Evolutionary conservation across 208 protist genomes (phyloP).

Genomic region (Leishmania mexicana): DNA sequence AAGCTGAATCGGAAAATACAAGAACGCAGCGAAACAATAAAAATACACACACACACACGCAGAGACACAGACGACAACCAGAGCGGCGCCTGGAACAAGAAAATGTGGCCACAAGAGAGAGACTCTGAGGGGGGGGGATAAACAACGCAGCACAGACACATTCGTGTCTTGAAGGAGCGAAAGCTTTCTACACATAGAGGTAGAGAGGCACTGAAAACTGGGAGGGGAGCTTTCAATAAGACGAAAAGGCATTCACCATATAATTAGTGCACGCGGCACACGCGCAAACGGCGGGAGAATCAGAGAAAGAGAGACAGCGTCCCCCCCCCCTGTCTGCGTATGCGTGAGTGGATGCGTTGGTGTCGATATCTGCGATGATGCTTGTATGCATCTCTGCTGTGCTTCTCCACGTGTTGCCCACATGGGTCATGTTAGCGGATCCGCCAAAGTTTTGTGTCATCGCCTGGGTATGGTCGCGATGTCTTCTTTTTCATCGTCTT

Average conservation of each 20-base stretch:
- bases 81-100: background rate
- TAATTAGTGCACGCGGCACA: background rate
- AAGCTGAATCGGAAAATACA: background rate
- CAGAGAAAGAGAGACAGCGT: background rate
- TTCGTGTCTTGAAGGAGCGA: background rate
- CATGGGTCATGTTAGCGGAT: background rate
- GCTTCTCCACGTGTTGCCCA: background rate
- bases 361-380: background rate
- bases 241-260: background rate
- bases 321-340: background rate
- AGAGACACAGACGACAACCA: background rate
- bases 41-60: background rate
- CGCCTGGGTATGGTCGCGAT: background rate
- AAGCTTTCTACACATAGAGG: background rate
- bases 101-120: background rate
- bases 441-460: background rate
- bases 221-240: background rate
- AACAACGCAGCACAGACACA: background rate
- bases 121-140: background rate
- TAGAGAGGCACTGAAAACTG: background rate
- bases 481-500: background rate
- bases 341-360: background rate
- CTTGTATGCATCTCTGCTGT: background rate
- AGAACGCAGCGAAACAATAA: background rate
- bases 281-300: background rate